Conservation (phyloP, 768 basidiomycete species). For the Suillus brevipes region DNA sequence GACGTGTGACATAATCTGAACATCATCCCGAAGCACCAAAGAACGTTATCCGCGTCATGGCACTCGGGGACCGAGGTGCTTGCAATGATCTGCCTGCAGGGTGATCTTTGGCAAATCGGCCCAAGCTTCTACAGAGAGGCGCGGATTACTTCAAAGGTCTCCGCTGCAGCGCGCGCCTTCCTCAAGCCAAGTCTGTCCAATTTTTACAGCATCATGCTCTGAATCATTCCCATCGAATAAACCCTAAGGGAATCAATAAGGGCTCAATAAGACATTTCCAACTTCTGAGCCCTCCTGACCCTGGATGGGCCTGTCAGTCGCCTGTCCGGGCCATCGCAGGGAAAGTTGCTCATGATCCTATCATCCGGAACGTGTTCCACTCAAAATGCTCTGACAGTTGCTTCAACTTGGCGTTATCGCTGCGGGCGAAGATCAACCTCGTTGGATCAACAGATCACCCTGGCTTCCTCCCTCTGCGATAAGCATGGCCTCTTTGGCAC, state of each 20-base stretch:
- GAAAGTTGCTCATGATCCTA: neutral
- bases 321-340: slow-evolving; percentile 2
- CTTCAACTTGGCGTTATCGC: neutral
- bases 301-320: neutral
- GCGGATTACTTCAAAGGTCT: too few relatives aligned
- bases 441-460: neutral
- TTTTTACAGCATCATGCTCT: too few relatives aligned
- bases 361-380: neutral
- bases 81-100: too few relatives aligned
- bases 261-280: neutral
- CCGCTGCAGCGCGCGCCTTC: too few relatives aligned
- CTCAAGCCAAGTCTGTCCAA: too few relatives aligned
- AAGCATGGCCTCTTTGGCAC: neutral
- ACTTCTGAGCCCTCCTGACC: neutral
- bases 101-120: too few relatives aligned
- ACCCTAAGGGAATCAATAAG: neutral
- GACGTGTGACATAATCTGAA: neutral
- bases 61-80: too few relatives aligned
- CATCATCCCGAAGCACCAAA: too few relatives aligned
- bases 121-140: too few relatives aligned
- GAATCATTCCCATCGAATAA: neutral
- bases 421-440: neutral
- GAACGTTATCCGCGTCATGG: too few relatives aligned
- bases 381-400: neutral
- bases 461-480: neutral